Evolutionary conservation across 177 flowering plant species (phyloP), one percentile per base, ranked within the genome.

Genomic region (Telopea speciosissima): DNA sequence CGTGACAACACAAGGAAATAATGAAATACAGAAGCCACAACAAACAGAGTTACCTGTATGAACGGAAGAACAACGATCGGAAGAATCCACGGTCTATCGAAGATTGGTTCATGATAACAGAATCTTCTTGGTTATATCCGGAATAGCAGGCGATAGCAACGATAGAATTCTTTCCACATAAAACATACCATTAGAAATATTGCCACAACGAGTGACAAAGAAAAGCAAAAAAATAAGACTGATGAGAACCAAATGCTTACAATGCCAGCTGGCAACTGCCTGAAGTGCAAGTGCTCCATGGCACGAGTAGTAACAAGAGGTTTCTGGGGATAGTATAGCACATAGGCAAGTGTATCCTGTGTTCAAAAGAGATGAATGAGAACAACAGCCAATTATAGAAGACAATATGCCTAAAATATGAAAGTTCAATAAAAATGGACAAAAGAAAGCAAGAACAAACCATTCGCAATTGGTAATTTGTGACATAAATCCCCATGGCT

Each of bases 211-310:
- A 72, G 33, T 4, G 56, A 21, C n/a, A 21, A 54, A 24, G 59
- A 24, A 3, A 68, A 36, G 16, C 28, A 75, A 58, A 7, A 36
- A 24, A 52, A 19, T 7, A 21, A 24, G 28, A 21, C 59, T 28
- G 7, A 58, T 58, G n/a, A 49, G 19, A 58, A 52, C 31, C 5
- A 65, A 61, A 25, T 40, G 68, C 83, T 81, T 72, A 92, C 97
- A 81, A 96, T 96, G 80, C 99, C 99, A 74, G 98, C 98, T 9
- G 99, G 99, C 64, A 96, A 97, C 82, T 93, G 98, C 85, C 98
- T 82, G 68, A 96, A 93, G 74, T 96, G 99, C 80, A 96, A 83
- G 62, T 96, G 98, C 76, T 93, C 99, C 99, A 96, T 96, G 24
- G 98, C 99, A 73, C 99, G 81, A 40, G 99, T 96, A 5, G 98